Conservation (phyloP, 495 filamentous ascomycete genomes). For the Penicillium mononematosum region DNA sequence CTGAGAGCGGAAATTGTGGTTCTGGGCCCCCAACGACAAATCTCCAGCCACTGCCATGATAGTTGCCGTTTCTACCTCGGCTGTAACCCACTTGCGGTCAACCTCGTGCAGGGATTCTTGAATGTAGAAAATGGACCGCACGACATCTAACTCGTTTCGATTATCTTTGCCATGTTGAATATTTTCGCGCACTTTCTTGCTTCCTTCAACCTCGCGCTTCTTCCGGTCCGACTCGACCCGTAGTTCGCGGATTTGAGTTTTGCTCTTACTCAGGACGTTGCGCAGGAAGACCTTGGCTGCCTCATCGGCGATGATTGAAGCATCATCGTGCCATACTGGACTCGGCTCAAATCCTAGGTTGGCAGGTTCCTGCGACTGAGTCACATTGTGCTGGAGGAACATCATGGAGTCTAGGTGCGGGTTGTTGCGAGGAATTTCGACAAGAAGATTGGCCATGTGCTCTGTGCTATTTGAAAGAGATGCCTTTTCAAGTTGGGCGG, state of each 20-base stretch:
- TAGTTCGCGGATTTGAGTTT: slow-evolving; percentile 72
- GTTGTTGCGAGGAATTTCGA: slow-evolving; percentile 84
- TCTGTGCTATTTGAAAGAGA: slow-evolving; percentile 69
- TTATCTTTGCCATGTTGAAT: slow-evolving; percentile 81
- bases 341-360: slow-evolving; percentile 90
- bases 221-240: slow-evolving; percentile 81
- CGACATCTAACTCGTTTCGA: slow-evolving; percentile 76
- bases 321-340: slow-evolving; percentile 96
- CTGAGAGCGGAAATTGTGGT: slow-evolving; percentile 93
- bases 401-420: slow-evolving; percentile 92
- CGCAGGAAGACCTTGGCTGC: slow-evolving; percentile 83
- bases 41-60: slow-evolving; percentile 87
- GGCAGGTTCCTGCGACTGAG: slow-evolving; percentile 73
- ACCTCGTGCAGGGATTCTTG: slow-evolving; percentile 83
- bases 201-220: slow-evolving; percentile 72
- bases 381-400: slow-evolving; percentile 91
- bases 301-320: slow-evolving; percentile 76
- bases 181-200: slow-evolving; percentile 67
- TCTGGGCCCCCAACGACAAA: slow-evolving; percentile 83
- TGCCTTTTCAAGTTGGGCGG: slow-evolving; percentile 70
- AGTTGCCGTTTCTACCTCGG: slow-evolving; percentile 87
- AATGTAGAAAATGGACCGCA: slow-evolving; percentile 69
- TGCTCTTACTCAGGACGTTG: slow-evolving; percentile 89
- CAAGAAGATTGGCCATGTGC: slow-evolving; percentile 65
- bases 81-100: slow-evolving; percentile 81